Base-by-base conservation (phyloP, 2,329 filamentous ascomycete species). In the Cryoendolithus antarcticus region DNA sequence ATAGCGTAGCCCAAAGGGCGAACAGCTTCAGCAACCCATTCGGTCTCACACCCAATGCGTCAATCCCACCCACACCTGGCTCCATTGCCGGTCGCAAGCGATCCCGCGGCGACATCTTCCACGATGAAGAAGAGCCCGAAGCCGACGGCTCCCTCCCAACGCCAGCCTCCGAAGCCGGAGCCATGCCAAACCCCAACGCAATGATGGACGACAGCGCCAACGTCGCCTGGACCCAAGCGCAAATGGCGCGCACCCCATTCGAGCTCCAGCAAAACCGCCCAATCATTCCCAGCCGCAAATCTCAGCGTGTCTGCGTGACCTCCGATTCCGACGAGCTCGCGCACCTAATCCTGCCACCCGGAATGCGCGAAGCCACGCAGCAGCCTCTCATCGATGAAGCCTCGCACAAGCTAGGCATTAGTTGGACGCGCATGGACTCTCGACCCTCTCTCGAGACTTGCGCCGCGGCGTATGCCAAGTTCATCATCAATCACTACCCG, bases 321-420 rank as follows among this genome's bases (percentile, higher is more conserved):
- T 54, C 37, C 10, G 53, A 62, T 33, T 62, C 67, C 39, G 64
- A 69, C 46, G 51, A 65, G 42, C 54, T 65, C 50, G 59, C 51
- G 31, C 56, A 61, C 43, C 62, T 56, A 10, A 53, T 66, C 56
- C 54, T 61, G 6, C 62, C 60, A 40, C 54, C 53, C 41, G 63
- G 68, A 46, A 68, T 69, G 45, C 69, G 71, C 49, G 66, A 69
- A 35, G 55, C 46, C 30, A 63, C 67, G 27, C 62, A 67, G 41
- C 77, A 81, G 53, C 81, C 82, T 30, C 69, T 79, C 30, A 75
- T 94, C 49, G 86, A 94, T 61, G 78, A 85, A 58, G 86, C 88
- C 51, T 93, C 86, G n/a, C 69, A 82, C 35, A 79, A 86, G 44
- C 77, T 95, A 19, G 88, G 88, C 40, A 86, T 95, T 49, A 86